Percentiles rank a stretch among this genome's conserved stretches.
Conservation (phyloP, 805 yeast genomes). For the Candida boidinii region DNA sequence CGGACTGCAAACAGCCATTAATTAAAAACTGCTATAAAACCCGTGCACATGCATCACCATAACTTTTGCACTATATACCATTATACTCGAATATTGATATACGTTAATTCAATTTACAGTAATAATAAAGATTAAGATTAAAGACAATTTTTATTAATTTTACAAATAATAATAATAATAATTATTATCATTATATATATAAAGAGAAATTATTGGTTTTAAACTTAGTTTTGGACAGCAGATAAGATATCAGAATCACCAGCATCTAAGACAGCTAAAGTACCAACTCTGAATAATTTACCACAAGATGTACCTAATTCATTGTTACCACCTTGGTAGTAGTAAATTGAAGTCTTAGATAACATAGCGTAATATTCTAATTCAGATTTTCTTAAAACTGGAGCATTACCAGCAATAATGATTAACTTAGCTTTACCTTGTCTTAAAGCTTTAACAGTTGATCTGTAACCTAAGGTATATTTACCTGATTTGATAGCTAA, state of each 20-base stretch:
- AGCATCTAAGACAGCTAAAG: conserved; percentile 89
- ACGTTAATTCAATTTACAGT: no score
- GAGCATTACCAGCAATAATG: conserved; percentile 98
- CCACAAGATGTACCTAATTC: conserved; percentile 99
- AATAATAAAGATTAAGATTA: no score
- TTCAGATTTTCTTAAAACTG: conserved; percentile 99
- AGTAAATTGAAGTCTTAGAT: conserved; percentile 94
- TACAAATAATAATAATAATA: no score
- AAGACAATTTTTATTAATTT: no score
- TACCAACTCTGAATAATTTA: conserved; percentile 99
- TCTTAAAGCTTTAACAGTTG: conserved; percentile 96
- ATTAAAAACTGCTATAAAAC: no score
- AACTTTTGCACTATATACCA: no score
- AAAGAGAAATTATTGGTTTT: no score
- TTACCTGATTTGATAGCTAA: conserved; percentile 98
- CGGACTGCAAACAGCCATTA: no score
- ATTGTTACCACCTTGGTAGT: conserved; percentile 99
- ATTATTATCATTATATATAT: no score
- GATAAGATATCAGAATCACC: conserved; percentile 99
- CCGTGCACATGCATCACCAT: no score
- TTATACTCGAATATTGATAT: no score
- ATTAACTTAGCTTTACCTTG: conserved; percentile 98
- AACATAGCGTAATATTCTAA: conserved; percentile 99
- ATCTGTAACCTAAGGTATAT: conserved; percentile 99
- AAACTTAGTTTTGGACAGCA: conserved; percentile 32